Evolutionary conservation across 2,329 filamentous ascomycete species (phyloP), one percentile per base, ranked within the genome.

Genomic region (Paecilomyces niveus): DNA sequence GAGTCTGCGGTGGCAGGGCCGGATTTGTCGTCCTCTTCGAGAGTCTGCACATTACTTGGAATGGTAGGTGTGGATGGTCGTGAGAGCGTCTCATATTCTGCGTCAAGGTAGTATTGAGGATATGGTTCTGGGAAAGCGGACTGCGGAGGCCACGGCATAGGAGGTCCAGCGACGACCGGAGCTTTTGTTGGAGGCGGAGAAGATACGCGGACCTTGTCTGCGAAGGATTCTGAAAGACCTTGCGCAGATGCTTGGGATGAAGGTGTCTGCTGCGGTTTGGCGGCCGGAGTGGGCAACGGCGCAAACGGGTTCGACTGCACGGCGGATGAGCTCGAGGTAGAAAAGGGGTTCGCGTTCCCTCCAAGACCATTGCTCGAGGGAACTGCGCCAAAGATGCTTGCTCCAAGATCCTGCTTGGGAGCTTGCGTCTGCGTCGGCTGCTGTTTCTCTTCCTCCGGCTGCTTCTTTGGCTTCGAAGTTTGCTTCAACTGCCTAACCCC

Each of bases 11-110:
- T 73, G 62, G 59, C 73, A 58, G 53, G 69, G 59, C 69, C 68
- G 53, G 66, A 29, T 7, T 29, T 62, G 57, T 72, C 70, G 8
- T 78, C 73, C 45, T 71, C 68, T 32, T 73, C 69, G 18, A 74
- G 66, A 57, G 71, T 67, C 55, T 75, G 76, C 35, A 81, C 74
- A 57, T 77, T 77, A 31, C 77, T 73, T 49, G 78, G 78, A 35
- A 76, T 70, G 3, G 76, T 81, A 51, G 82, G 81, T 31, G 75
- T 74, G 0, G 83, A 81, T 2, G 67, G 74, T 9, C 75, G 75
- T 64, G 85, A 90, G 26, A 97, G 83, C 3, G 89, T 89, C 74
- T 99, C 94, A 75, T 90, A 96, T 69, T 96, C 93, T 55, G 93
- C 93, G 65, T 97, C 94, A 52, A 93, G 85, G 77, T 91, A 90